phyloP scores from a whole-genome alignment of 805 yeast species.

The Metschnikowia koreensis region DNA sequence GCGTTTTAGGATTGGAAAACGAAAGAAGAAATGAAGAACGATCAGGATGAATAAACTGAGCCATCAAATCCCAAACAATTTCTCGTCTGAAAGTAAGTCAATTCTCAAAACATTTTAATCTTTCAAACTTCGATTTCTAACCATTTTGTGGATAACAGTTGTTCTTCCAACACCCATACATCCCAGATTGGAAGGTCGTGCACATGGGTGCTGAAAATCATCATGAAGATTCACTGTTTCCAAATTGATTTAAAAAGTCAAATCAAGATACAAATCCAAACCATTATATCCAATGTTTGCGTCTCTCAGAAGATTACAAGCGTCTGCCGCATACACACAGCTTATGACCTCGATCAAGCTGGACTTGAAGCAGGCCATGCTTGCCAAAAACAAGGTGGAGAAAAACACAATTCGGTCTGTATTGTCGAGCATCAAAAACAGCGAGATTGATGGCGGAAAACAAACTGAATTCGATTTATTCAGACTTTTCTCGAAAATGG shows the following conservation, averaged over 20 bases:
- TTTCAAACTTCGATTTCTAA: too few species aligned
- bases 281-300: conserved; percentile 13
- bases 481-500: conserved; percentile 33
- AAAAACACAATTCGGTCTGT: conserved; percentile 47
- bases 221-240: not conserved
- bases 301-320: conserved; percentile 28
- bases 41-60: too few species aligned
- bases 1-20: too few species aligned
- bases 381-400: conserved; percentile 20
- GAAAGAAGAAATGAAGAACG: too few species aligned
- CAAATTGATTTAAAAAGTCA: not conserved
- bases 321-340: conserved; percentile 34
- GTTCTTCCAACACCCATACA: not conserved
- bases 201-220: not conserved
- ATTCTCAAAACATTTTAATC: not conserved
- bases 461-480: conserved; percentile 23
- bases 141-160: not conserved
- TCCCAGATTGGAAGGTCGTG: not conserved
- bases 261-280: not conserved
- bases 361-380: conserved; percentile 27
- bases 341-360: conserved; percentile 19
- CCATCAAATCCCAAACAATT: too few species aligned
- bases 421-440: conserved; percentile 44
- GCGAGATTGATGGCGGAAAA: conserved; percentile 24
- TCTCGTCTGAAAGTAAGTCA: not conserved